A percentile compares a stretch with the other conserved stretches of the same genome.
Conservation (phyloP, 768 basidiomycete species). For the Leccinum uliginosum region DNA sequence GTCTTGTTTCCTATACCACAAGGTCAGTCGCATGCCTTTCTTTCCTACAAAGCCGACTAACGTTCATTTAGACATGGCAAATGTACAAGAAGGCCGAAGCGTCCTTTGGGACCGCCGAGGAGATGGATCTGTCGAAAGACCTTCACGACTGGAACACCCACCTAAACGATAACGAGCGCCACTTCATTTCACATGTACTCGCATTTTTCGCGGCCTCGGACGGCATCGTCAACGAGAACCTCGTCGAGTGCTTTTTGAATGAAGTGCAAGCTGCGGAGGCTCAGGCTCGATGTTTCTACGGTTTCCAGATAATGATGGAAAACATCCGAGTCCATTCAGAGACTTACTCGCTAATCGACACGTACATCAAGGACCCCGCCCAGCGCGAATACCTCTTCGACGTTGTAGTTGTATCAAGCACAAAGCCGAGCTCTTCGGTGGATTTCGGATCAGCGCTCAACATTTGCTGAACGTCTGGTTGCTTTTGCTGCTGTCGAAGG, state of each 20-base stretch:
- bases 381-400: conserved; percentile 83
- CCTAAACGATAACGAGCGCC: conserved; percentile 46
- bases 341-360: conserved; percentile 94
- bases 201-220: conserved; percentile 97
- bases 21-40: conserved; percentile 15
- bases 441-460: conserved; percentile 78
- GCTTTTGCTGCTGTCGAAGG: conserved; percentile 96
- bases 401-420: conserved; percentile 83
- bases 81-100: conserved; percentile 94
- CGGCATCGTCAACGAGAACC: conserved; percentile 95
- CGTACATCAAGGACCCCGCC: conserved; percentile 79
- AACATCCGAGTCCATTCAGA: conserved; percentile 98
- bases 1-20: neutral
- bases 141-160: neutral
- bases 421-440: conserved; percentile 91
- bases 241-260: conserved; percentile 88
- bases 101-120: conserved; percentile 89
- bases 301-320: conserved; percentile 99
- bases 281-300: conserved; percentile 95
- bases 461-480: conserved; percentile 84
- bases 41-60: neutral
- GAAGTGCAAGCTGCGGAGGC: conserved; percentile 92
- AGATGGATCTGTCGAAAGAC: conserved; percentile 68
- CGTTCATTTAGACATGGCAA: conserved; percentile 72
- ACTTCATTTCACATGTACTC: conserved; percentile 89